phyloP scores from a whole-genome alignment of 2,329 filamentous ascomycete genomes.

The Neopestalotiopsis sp. region DNA sequence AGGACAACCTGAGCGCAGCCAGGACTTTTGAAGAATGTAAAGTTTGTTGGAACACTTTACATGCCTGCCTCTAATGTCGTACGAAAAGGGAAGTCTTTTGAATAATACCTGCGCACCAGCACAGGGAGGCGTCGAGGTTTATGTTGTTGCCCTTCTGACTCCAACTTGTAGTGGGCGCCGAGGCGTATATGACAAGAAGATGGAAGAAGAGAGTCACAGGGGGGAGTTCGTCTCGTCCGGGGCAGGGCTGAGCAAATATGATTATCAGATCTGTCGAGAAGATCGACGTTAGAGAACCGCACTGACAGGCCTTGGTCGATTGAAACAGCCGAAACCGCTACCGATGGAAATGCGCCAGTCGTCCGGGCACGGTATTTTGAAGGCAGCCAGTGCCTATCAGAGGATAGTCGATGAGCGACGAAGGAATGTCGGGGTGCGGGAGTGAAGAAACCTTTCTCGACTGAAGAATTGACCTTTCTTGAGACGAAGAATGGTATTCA shows the following conservation, averaged over 20 bases:
- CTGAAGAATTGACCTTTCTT: constrained; percentile 28
- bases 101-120: constrained; percentile 11
- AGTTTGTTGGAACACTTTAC: background rate
- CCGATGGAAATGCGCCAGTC: constrained; percentile 33
- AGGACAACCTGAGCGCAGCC: background rate
- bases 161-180: background rate
- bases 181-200: background rate
- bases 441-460: constrained; percentile 25
- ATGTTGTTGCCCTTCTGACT: background rate
- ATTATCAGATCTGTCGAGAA: constrained; percentile 37
- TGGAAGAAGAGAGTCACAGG: background rate
- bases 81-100: background rate
- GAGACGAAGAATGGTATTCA: constrained; percentile 33
- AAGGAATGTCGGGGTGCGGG: constrained; percentile 24
- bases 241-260: constrained; percentile 13
- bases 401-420: constrained; percentile 17
- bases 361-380: constrained; percentile 24
- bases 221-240: background rate
- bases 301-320: constrained; percentile 42
- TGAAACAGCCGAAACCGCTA: constrained; percentile 48
- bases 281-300: constrained; percentile 47
- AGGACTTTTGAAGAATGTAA: background rate
- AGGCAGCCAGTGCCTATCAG: constrained; percentile 27
- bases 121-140: constrained; percentile 7
- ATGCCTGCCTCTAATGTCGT: background rate